A percentile compares a stretch with the other conserved stretches of the same genome.
Conservation (phyloP, 768 basidiomycete genomes). For the Fibroporia radiculosa region DNA sequence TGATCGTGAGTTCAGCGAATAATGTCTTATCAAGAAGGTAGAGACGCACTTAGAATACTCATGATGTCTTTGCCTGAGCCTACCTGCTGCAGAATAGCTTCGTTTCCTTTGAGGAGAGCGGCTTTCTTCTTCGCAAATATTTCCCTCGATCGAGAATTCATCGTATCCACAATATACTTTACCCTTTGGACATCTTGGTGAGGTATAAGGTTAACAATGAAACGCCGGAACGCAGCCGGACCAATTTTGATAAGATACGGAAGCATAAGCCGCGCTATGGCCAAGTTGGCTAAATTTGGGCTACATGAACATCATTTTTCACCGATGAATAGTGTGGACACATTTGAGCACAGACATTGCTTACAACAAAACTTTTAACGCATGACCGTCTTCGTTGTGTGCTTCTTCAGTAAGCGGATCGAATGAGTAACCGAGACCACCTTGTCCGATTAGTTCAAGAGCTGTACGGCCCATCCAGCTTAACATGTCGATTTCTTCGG, state of each 20-base stretch:
- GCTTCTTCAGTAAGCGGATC: slow-evolving; percentile 9
- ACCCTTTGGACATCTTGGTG: slow-evolving; percentile 12
- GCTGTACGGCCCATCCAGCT: slow-evolving; percentile 13
- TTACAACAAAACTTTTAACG: slow-evolving; percentile 15
- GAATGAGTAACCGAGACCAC: slow-evolving; percentile 12
- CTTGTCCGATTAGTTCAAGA: slow-evolving; percentile 14
- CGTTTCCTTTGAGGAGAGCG: slow-evolving; percentile 8
- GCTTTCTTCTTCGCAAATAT: slow-evolving; percentile 10
- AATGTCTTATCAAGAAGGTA: too few relatives aligned
- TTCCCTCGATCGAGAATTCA: slow-evolving; percentile 11
- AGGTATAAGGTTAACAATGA: slow-evolving; percentile 12
- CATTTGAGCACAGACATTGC: background rate
- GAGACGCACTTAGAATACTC: slow-evolving; percentile 20
- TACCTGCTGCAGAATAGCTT: slow-evolving; percentile 15
- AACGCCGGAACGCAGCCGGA: slow-evolving; percentile 12
- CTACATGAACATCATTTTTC: background rate
- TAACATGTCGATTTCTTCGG: slow-evolving; percentile 10
- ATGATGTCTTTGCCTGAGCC: slow-evolving; percentile 24
- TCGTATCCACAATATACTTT: slow-evolving; percentile 16
- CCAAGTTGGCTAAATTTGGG: slow-evolving; percentile 5
- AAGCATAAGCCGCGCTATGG: slow-evolving; percentile 1
- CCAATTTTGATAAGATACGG: slow-evolving; percentile 9
- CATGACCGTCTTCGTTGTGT: slow-evolving; percentile 8
- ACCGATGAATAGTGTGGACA: background rate
- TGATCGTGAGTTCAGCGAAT: too few relatives aligned